A percentile compares a stretch with the other conserved stretches of the same genome.
phyloP scores from a whole-genome alignment of 805 yeast genomes.

The Pichia scutulata region DNA sequence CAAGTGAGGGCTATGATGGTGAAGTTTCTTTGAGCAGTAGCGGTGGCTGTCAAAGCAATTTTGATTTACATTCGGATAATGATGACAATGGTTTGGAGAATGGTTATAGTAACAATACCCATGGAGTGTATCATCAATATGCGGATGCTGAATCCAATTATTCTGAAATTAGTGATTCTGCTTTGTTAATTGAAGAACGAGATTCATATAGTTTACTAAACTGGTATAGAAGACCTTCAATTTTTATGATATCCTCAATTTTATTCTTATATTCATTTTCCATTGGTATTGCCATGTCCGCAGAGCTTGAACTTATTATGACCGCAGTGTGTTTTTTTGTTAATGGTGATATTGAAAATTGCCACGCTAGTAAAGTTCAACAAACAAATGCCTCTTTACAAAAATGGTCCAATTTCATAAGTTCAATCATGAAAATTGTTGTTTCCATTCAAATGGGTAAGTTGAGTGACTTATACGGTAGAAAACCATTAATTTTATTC shows the following conservation, averaged over 20 bases:
- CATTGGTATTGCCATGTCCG: slow-evolving; percentile 31
- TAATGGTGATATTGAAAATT: slow-evolving; percentile 17
- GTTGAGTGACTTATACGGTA: slow-evolving; percentile 56
- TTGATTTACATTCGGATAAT: slow-evolving; percentile 23
- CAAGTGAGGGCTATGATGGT: slow-evolving; percentile 20
- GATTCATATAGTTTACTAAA: slow-evolving; percentile 20
- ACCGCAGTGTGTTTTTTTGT: slow-evolving; percentile 33
- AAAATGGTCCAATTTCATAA: slow-evolving; percentile 33
- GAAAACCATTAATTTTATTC: slow-evolving; percentile 41
- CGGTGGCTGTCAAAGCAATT: neutral
- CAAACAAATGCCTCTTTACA: slow-evolving; percentile 40
- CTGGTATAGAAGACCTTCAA: slow-evolving; percentile 54
- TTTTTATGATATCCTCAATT: slow-evolving; percentile 38
- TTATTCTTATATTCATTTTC: slow-evolving; percentile 38
- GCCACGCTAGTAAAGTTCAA: slow-evolving; percentile 37
- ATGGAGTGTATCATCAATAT: neutral
- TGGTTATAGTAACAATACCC: neutral
- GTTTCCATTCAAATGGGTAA: slow-evolving; percentile 59
- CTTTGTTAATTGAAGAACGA: slow-evolving; percentile 11
- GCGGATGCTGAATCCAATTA: slow-evolving; percentile 5
- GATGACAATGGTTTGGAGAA: neutral
- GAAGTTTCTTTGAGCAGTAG: slow-evolving; percentile 5
- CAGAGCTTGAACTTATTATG: slow-evolving; percentile 31
- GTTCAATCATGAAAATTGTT: slow-evolving; percentile 40
- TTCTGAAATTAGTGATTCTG: slow-evolving; percentile 9